Conservation (phyloP, 2,329 filamentous ascomycete species). For the Cytospora schulzeri region DNA sequence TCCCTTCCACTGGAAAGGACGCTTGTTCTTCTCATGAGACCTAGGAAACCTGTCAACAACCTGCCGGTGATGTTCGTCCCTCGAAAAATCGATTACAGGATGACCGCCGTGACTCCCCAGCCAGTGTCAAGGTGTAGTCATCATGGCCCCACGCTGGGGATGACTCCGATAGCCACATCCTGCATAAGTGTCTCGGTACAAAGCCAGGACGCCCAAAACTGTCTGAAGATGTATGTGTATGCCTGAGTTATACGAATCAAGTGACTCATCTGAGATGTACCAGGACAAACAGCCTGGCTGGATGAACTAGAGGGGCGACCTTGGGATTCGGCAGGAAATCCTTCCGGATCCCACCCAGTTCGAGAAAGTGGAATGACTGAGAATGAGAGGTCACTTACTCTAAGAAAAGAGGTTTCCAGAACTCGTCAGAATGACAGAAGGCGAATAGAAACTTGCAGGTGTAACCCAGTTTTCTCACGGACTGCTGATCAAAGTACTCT, state of each 20-base stretch:
- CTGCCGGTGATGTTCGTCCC: not conserved
- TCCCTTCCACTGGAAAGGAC: slow-evolving; percentile 69
- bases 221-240: not conserved
- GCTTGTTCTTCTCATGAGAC: slow-evolving; percentile 37
- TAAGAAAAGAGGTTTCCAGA: slow-evolving; percentile 86
- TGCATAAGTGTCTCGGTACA: not conserved
- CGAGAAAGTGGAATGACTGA: slow-evolving; percentile 1
- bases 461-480: slow-evolving; percentile 67
- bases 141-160: not conserved
- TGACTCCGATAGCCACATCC: not conserved
- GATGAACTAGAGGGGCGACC: not conserved
- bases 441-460: slow-evolving; percentile 88
- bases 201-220: not conserved
- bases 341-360: not conserved
- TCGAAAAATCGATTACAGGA: not conserved
- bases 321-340: not conserved
- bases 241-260: not conserved
- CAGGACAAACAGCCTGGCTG: not conserved
- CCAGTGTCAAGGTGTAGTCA: not conserved
- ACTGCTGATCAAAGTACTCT: slow-evolving; percentile 69
- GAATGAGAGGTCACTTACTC: slow-evolving; percentile 62
- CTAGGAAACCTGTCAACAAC: slow-evolving; percentile 31
- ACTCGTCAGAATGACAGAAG: slow-evolving; percentile 78
- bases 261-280: not conserved
- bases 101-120: not conserved